phyloP scores from a whole-genome alignment of 345 rosid genomes.

The Acer negundo region DNA sequence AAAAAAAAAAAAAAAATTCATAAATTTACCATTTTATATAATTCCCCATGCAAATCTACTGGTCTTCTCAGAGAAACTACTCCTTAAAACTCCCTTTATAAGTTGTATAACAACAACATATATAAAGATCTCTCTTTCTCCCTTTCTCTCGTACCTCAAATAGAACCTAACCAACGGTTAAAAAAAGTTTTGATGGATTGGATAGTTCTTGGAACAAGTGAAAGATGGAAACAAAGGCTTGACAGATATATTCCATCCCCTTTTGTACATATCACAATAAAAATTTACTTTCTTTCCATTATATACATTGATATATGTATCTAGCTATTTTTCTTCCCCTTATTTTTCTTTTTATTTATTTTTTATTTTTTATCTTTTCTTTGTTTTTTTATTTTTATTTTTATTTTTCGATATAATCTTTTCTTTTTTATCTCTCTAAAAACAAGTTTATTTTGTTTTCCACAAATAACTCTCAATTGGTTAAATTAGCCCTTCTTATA shows the following conservation, averaged over 20 bases:
- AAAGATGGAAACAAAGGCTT: slow-evolving; percentile 20
- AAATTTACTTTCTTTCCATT: not conserved
- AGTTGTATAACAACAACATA: not conserved
- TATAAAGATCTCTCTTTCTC: slow-evolving; percentile 1
- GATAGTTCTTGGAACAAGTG: slow-evolving; percentile 29
- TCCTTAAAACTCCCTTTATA: not conserved
- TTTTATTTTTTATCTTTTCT: too few species aligned
- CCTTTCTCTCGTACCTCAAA: slow-evolving; percentile 12
- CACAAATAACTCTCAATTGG: not conserved
- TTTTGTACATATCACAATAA: not conserved
- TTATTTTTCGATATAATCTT: too few species aligned
- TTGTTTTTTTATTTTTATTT: too few species aligned
- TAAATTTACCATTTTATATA: slow-evolving; percentile 25
- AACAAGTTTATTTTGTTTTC: too few species aligned
- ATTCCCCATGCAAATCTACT: slow-evolving; percentile 17
- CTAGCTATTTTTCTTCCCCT: not conserved
- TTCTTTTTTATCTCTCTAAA: not conserved
- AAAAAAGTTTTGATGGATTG: slow-evolving; percentile 8
- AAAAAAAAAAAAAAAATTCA: not conserved
- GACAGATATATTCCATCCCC: not conserved
- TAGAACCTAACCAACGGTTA: slow-evolving; percentile 19
- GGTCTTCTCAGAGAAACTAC: not conserved
- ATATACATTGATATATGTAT: not conserved
- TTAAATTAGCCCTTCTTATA: not conserved
- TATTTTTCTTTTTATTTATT: not conserved